phyloP scores from a whole-genome alignment of 306 rosid genomes.

The Acacia melanoxylon region DNA sequence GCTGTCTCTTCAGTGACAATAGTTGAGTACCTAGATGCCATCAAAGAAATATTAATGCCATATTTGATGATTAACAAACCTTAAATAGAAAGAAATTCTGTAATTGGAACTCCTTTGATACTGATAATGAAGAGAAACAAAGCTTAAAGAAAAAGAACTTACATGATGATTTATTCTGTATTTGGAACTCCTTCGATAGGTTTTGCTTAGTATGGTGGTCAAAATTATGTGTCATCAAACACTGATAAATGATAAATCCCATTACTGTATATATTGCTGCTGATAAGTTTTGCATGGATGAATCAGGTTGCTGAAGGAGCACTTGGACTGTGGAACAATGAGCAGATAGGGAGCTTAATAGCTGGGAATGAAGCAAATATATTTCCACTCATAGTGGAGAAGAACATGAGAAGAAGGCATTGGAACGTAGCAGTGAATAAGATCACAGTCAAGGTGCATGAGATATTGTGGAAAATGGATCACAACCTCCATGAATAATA shows the following conservation, averaged over 20 bases:
- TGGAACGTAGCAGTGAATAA: slow-evolving; percentile 60
- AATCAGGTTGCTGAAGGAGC: slow-evolving; percentile 73
- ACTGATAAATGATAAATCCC: background rate
- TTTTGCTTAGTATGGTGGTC: too few relatives aligned
- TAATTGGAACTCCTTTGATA: background rate
- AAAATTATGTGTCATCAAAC: background rate
- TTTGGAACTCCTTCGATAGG: too few relatives aligned
- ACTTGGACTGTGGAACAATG: slow-evolving; percentile 69
- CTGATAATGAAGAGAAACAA: too few relatives aligned
- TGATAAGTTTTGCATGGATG: slow-evolving; percentile 22
- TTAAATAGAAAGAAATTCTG: background rate
- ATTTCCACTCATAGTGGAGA: slow-evolving; percentile 52
- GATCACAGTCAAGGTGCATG: slow-evolving; percentile 56
- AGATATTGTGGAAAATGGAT: slow-evolving; percentile 65
- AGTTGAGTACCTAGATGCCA: background rate
- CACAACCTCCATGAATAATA: slow-evolving; percentile 46
- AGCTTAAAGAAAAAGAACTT: too few relatives aligned
- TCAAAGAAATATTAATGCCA: background rate
- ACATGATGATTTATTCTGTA: too few relatives aligned
- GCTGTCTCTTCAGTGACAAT: background rate
- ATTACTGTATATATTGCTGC: background rate
- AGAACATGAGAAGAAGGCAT: slow-evolving; percentile 49
- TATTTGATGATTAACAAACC: background rate
- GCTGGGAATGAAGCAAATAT: slow-evolving; percentile 53
- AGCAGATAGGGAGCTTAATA: slow-evolving; percentile 51